These are phyloP conservation scores for Candida taoyuanica DNA, from an alignment of 805 yeast species.

Conservation along the genomic window DNA sequence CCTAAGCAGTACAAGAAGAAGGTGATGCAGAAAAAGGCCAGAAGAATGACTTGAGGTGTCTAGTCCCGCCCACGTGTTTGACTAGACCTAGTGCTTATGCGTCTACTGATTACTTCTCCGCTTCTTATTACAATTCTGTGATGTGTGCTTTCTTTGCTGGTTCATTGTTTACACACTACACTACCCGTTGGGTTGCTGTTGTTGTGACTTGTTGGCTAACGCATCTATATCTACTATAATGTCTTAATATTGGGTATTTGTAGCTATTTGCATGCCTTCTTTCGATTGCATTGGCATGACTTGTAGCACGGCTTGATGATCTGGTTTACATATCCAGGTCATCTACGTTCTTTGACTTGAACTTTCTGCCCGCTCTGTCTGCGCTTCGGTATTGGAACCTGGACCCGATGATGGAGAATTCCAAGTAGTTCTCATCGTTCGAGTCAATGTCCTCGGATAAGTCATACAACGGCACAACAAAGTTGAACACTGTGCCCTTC, in stretches of 20 bases:
- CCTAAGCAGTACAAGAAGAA: slow-evolving; percentile 19
- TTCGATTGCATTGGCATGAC: too few relatives aligned
- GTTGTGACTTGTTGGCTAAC: too few relatives aligned
- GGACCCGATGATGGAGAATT: slow-evolving; percentile 72
- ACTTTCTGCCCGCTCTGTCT: slow-evolving; percentile 81
- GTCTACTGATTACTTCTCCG: too few relatives aligned
- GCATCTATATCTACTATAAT: too few relatives aligned
- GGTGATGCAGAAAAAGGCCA: slow-evolving; percentile 10
- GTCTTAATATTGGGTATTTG: too few relatives aligned
- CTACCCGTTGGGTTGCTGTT: too few relatives aligned
- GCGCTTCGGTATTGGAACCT: slow-evolving; percentile 69
- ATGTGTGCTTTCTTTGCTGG: too few relatives aligned
- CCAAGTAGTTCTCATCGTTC: slow-evolving; percentile 37
- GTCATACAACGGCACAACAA: slow-evolving; percentile 37
- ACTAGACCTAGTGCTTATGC: too few relatives aligned
- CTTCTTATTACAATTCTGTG: too few relatives aligned
- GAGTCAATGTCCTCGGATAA: slow-evolving; percentile 17
- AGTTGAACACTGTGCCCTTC: slow-evolving; percentile 56
- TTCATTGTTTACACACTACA: not conserved
- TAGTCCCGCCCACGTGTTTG: too few relatives aligned
- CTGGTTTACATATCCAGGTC: slow-evolving; percentile 33
- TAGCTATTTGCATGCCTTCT: too few relatives aligned
- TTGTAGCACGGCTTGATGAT: not conserved
- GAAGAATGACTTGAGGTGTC: slow-evolving; percentile 2
- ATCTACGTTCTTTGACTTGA: slow-evolving; percentile 73